A percentile compares a stretch with the other conserved stretches of the same genome.
These are phyloP conservation scores for Lachnellula subtilissima DNA, from an alignment of 2,329 filamentous ascomycete genomes.

Conservation along the genomic window DNA sequence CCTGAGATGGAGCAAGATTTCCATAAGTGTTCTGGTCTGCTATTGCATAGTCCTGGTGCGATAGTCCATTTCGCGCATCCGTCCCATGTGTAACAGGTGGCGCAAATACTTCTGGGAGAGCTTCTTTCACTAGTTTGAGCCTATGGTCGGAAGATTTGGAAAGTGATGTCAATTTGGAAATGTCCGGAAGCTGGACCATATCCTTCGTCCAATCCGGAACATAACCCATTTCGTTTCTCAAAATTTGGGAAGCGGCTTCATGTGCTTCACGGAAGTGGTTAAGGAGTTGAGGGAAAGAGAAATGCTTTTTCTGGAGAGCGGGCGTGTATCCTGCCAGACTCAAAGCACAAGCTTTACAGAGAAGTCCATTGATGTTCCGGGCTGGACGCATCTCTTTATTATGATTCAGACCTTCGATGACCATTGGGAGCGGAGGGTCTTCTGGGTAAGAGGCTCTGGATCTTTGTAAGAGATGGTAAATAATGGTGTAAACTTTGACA, in stretches of 20 bases:
- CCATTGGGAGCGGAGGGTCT: conserved; percentile 52
- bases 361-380: conserved; percentile 48
- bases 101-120: conserved; percentile 42
- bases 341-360: conserved; percentile 50
- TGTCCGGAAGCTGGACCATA: conserved; percentile 56
- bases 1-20: conserved; percentile 26
- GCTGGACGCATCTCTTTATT: conserved; percentile 53
- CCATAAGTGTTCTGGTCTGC: conserved; percentile 1
- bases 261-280: conserved; percentile 49
- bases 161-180: conserved; percentile 43
- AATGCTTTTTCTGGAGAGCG: conserved; percentile 36
- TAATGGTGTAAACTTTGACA: conserved; percentile 57
- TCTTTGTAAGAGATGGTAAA: conserved; percentile 56
- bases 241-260: conserved; percentile 25
- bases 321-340: conserved; percentile 25
- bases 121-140: conserved; percentile 45
- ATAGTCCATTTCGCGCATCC: neutral
- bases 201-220: conserved; percentile 47
- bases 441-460: conserved; percentile 55
- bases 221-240: conserved; percentile 24
- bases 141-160: conserved; percentile 47
- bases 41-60: conserved; percentile 7
- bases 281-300: conserved; percentile 56
- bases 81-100: conserved; percentile 3
- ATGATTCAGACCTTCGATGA: conserved; percentile 54